Evolutionary conservation across 345 rosid genomes (phyloP), one percentile per base, ranked within the genome.

Genomic region (Stellera chamaejasme): DNA sequence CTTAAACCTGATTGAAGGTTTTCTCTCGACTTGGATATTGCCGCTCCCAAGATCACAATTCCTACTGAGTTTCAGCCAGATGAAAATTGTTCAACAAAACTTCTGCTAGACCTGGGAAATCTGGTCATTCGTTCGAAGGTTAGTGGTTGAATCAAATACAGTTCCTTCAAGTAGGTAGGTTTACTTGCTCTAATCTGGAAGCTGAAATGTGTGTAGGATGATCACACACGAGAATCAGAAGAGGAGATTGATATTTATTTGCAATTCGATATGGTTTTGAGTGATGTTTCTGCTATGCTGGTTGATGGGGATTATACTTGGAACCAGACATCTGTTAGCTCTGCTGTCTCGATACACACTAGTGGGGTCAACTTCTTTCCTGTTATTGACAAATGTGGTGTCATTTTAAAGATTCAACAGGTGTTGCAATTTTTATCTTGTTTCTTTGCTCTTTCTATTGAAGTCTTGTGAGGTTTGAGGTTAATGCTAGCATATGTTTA

Each of bases 21-120:
- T 75, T 68, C 81, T 62, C 84, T 93, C 77, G 88, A 93, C 81
- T 73, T 93, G 82, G 97, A 87, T 74, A 87, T 93, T 68, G 97
- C 99, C 41, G 99, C 96, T 65, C 99, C 99, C 55, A 93, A 93
- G 84, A 84, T 93, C 61, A 93, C 89, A 47, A 93, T 93, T 74
- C 99, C 99, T 48, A 93, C 97, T 2, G 90, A 81, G 50, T 93
- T 93, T 79, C 61, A 66, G 66, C 96, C 94, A 13, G 84, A 93
- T 68, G 69, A 68, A 62, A 65, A 48, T 54, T 79, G 78, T 77
- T 66, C 96, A 58, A 82, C 99, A 61, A 87, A 89, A 73, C 96
- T 93, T 68, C 74, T 93, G 72, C 83, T 93, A 58, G 99, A 93
- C 78, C 69, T 93, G 81, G 99, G 99, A 67, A 87, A 93, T 76